Evolutionary conservation across 2,329 filamentous ascomycete genomes (phyloP), one percentile per base, ranked within the genome.

Genomic region (Ceratocystis lukuohia): DNA sequence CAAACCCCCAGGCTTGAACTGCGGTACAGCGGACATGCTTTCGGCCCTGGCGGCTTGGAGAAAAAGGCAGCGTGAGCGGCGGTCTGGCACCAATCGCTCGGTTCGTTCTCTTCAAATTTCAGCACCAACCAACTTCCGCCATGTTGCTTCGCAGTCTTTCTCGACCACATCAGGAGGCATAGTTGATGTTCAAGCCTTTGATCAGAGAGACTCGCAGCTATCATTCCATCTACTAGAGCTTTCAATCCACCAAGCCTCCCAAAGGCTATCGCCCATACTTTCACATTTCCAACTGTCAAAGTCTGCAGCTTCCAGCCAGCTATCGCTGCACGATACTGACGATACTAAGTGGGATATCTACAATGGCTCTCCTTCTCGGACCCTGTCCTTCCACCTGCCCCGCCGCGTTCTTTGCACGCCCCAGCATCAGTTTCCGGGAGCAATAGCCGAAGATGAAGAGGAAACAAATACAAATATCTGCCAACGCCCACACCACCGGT

Each of bases 41-140:
- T 72, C 72, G 53, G 71, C 70, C 67, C 71, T 71, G 72, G 71
- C 74, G 59, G 72, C 74, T 69, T 72, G 74, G 64, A 77, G 72
- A 62, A 77, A 72, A 70, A 75, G 72, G 17, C 50, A 65, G 25
- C 64, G 61, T 10, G 33, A 37, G 5, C 48, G 59, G 17, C 66
- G 37, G 45, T 63, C 66, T 50, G 66, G 41, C 7, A 65, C 64
- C 25, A 48, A 22, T 25, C 37, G 63, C 22, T 75, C 77, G 68
- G 74, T 76, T 64, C 74, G 77, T 56, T 75, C 79, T 71, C 81
- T 79, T 74, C 77, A 77, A 68, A 86, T 87, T 71, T 85, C 83
- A 53, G 77, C 77, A 22, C 84, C 84, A 2, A 79, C 79, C 61
- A 77, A 86, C 72, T 87, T 87, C 71, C 80, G 80, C 61, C 84